These are phyloP conservation scores for Diplosphaera chodatii DNA, from an alignment of 139 green algal genomes.

Conservation along the genomic window DNA sequence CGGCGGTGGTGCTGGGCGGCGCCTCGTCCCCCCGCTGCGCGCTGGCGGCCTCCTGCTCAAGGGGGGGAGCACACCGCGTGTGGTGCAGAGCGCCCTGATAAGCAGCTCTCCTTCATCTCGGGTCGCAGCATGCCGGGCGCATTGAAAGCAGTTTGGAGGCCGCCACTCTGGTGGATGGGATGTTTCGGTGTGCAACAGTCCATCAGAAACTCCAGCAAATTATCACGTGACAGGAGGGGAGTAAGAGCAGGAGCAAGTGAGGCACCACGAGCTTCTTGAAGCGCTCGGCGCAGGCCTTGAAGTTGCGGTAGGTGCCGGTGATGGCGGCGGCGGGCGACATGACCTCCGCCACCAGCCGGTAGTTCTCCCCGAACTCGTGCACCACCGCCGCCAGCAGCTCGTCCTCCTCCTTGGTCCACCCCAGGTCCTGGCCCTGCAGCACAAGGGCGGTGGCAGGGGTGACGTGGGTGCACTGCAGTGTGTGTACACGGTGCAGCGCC, in stretches of 20 bases:
- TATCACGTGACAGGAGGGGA: not conserved
- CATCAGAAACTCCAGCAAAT: too few relatives aligned
- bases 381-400: conserved; percentile 57
- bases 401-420: conserved; percentile 43
- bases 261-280: conserved; percentile 23
- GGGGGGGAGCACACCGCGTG: not conserved
- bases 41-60: too few relatives aligned
- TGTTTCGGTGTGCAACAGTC: too few relatives aligned
- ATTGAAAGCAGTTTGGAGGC: too few relatives aligned
- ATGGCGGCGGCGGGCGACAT: conserved; percentile 34
- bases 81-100: too few relatives aligned
- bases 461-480: too few relatives aligned
- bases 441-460: too few relatives aligned
- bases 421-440: conserved; percentile 2
- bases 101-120: too few relatives aligned
- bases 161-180: too few relatives aligned
- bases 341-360: conserved; percentile 57
- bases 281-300: conserved; percentile 37
- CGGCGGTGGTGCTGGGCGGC: conserved; percentile 22
- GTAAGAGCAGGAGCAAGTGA: conserved; percentile 6
- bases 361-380: conserved; percentile 71
- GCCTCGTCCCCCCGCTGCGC: not conserved
- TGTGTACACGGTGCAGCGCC: too few relatives aligned
- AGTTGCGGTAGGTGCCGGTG: conserved; percentile 45
- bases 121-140: too few relatives aligned